Conservation (phyloP, 2,329 filamentous ascomycete genomes). For the Acarospora socialis region DNA sequence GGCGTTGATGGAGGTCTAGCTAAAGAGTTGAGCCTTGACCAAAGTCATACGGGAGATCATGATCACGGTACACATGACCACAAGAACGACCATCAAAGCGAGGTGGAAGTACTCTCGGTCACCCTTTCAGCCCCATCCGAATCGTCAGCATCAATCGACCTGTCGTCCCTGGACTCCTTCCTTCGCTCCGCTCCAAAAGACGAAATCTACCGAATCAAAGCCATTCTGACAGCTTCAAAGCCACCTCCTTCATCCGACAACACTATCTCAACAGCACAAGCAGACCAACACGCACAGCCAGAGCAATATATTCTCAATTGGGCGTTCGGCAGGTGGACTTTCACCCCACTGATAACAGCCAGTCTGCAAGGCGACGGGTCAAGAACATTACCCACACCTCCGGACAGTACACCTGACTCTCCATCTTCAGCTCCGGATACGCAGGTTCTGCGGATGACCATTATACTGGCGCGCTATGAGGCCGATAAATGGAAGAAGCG, state of each 20-base stretch:
- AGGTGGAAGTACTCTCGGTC: slow-evolving; percentile 86
- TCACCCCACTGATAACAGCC: slow-evolving; percentile 44
- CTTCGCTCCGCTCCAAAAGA: slow-evolving; percentile 75
- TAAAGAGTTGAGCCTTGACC: slow-evolving; percentile 21
- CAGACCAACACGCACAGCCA: slow-evolving; percentile 22
- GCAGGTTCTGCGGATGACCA: slow-evolving; percentile 27
- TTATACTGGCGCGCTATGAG: slow-evolving; percentile 34
- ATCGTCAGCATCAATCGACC: slow-evolving; percentile 39
- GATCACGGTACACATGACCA: slow-evolving; percentile 29
- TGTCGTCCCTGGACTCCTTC: slow-evolving; percentile 42
- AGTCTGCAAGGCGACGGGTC: slow-evolving; percentile 17
- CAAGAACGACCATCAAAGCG: slow-evolving; percentile 52
- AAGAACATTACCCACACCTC: slow-evolving; percentile 4
- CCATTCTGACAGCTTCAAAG: slow-evolving; percentile 33
- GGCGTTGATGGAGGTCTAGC: slow-evolving; percentile 76
- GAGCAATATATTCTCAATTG: slow-evolving; percentile 83
- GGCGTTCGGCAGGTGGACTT: slow-evolving; percentile 94
- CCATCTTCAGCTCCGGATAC: neutral
- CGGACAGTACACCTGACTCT: neutral
- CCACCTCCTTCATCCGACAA: slow-evolving; percentile 35
- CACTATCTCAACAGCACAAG: slow-evolving; percentile 19
- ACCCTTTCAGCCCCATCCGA: slow-evolving; percentile 37
- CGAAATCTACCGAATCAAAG: slow-evolving; percentile 92
- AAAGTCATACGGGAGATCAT: slow-evolving; percentile 21
- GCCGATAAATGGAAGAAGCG: slow-evolving; percentile 35